Evolutionary conservation across 495 filamentous ascomycete species (phyloP), one percentile per base, ranked within the genome.

Genomic region (Patellaria atrata): DNA sequence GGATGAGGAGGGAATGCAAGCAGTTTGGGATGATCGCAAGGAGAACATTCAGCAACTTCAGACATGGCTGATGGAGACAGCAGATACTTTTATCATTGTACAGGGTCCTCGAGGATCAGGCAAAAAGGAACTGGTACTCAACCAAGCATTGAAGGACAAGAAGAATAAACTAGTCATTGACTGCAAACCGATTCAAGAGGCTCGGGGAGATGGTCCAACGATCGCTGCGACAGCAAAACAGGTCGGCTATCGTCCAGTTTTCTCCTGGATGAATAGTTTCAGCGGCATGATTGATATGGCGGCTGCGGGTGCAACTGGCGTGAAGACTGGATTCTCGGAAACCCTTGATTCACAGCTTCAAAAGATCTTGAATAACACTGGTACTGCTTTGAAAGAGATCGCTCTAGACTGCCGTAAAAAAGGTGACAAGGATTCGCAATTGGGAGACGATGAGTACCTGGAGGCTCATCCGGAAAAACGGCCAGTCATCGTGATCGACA

Each of bases 191-290:
- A 82, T 96, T 12, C 76, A 85, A 35, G 87, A 97, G 50, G 85
- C 89, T 2, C 73, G 79, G 18, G 89, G 89, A 0, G 89, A 97
- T 54, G 74, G 75, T n/a, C 72, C 74, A 2, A 92, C 82, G 5
- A 94, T 97, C 35, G 63, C 66, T 36, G 75, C 79, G 30, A 79
- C 84, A 2, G 91, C 91, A 1, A 54, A 59, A 4, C 71, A 87
- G 47, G 89, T 96, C 36, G 89, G 89, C 24, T 97, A 96, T 47
- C 65, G 83, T 1, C 89, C 89, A 0, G 70, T 97, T 5, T 97
- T 97, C 55, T 87, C 81, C 0, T 97, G 84, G 81, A 76, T 89
- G 62, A 97, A 97, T 54, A 93, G 75, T 43, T 69, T 94, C 37
- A 91, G 79, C 54, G 92, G 82, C 52, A 66, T 93, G 43, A 65